Evolutionary conservation across 2,329 filamentous ascomycete genomes (phyloP).

Genomic region (Cladosporium cucumerinum): DNA sequence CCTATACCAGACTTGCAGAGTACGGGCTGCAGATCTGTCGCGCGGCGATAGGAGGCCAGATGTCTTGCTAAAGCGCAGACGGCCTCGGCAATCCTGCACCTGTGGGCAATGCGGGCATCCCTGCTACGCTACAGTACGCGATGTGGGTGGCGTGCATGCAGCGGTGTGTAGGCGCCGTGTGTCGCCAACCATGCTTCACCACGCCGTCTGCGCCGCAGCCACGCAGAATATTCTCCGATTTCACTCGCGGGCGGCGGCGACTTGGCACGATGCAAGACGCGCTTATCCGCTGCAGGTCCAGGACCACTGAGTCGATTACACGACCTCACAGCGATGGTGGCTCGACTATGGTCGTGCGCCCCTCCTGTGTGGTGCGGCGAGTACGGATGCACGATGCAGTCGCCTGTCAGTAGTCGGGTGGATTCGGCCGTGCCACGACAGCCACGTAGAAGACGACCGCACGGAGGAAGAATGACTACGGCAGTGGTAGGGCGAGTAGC

Average conservation of each 20-base stretch:
- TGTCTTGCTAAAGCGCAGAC: neutral
- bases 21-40: neutral
- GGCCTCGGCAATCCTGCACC: neutral
- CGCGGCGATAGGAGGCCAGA: slow-evolving; percentile 5
- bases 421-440: slow-evolving; percentile 9
- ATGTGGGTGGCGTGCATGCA: neutral
- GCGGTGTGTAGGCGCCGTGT: slow-evolving; percentile 8
- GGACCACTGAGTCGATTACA: neutral
- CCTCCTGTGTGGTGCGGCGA: slow-evolving; percentile 1
- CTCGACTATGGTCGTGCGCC: neutral
- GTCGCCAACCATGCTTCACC: slow-evolving; percentile 14
- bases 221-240: slow-evolving; percentile 13
- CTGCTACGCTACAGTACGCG: neutral
- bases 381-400: neutral
- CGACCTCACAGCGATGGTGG: neutral
- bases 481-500: neutral
- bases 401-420: slow-evolving; percentile 1
- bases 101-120: neutral
- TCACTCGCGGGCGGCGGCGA: neutral
- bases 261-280: slow-evolving; percentile 7
- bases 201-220: slow-evolving; percentile 25
- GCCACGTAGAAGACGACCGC: slow-evolving; percentile 5
- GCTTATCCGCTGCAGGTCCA: slow-evolving; percentile 5
- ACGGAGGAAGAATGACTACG: neutral
- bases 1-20: slow-evolving; percentile 5